A percentile compares a stretch with the other conserved stretches of the same genome.
These are phyloP conservation scores for Botrytis fabae DNA, from an alignment of 2,329 filamentous ascomycete genomes.

Conservation along the genomic window DNA sequence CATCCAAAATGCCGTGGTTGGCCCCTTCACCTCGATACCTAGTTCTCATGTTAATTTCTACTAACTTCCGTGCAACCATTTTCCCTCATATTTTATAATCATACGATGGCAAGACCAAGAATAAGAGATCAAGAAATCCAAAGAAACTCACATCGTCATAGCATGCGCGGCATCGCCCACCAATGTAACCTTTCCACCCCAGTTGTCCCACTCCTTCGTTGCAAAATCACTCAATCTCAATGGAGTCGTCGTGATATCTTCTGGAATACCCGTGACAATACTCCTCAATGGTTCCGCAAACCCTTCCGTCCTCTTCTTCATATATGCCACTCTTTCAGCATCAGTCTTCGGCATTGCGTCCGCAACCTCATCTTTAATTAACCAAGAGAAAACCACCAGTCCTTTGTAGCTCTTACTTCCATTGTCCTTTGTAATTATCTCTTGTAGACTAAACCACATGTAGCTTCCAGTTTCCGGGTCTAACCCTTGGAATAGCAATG, in stretches of 20 bases:
- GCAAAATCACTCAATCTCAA: constrained; percentile 41
- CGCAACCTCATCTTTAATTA: constrained; percentile 37
- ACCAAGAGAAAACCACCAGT: constrained; percentile 52
- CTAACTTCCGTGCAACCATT: neutral
- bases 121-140: neutral
- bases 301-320: constrained; percentile 43
- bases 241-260: constrained; percentile 41
- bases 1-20: constrained; percentile 57
- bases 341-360: constrained; percentile 41
- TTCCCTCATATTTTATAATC: neutral
- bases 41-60: neutral
- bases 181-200: constrained; percentile 38
- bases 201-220: constrained; percentile 38
- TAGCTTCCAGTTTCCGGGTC: constrained; percentile 53
- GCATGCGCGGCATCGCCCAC: constrained; percentile 41
- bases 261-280: constrained; percentile 47
- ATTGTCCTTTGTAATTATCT: constrained; percentile 42
- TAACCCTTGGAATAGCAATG: constrained; percentile 54
- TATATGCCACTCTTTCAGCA: constrained; percentile 43
- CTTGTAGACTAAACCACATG: constrained; percentile 52
- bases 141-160: constrained; percentile 39
- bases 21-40: constrained; percentile 55
- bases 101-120: neutral
- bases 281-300: constrained; percentile 48
- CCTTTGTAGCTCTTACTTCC: constrained; percentile 44